Evolutionary conservation across 2,329 filamentous ascomycete genomes (phyloP).

Genomic region (Aspergillus vadensis): DNA sequence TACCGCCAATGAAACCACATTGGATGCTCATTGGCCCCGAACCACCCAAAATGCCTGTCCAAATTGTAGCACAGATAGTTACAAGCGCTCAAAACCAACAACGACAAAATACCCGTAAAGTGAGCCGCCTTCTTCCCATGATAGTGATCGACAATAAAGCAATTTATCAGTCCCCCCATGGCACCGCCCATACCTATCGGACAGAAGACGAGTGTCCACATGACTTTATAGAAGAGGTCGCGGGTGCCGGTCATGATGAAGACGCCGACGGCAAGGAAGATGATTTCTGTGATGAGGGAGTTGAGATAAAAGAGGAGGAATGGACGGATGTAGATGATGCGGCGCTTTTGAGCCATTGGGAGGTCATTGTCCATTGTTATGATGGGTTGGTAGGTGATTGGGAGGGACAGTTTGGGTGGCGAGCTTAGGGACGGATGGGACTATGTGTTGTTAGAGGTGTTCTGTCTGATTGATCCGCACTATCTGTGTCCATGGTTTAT

Average conservation of each 20-base stretch:
- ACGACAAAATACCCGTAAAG: conserved; percentile 14
- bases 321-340: conserved; percentile 12
- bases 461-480: too few relatives aligned
- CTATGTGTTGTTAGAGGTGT: too few relatives aligned
- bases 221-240: conserved; percentile 17
- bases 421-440: too few relatives aligned
- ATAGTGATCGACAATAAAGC: conserved; percentile 20
- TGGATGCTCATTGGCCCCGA: conserved; percentile 9
- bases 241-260: conserved; percentile 17
- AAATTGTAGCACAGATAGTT: conserved; percentile 20
- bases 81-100: conserved; percentile 16
- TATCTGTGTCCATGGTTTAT: too few relatives aligned
- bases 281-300: conserved; percentile 15
- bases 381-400: not conserved
- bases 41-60: conserved; percentile 17
- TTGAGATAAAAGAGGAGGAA: conserved; percentile 17
- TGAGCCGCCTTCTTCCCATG: conserved; percentile 19
- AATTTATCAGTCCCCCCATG: conserved; percentile 16
- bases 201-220: conserved; percentile 20
- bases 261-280: conserved; percentile 13
- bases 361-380: not conserved
- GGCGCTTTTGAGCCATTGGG: conserved; percentile 11
- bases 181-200: conserved; percentile 19
- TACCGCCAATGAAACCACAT: conserved; percentile 20
- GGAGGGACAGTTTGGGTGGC: not conserved